Conservation (phyloP, 371 early-diverging fungal species). For the Mortierella sp. region DNA sequence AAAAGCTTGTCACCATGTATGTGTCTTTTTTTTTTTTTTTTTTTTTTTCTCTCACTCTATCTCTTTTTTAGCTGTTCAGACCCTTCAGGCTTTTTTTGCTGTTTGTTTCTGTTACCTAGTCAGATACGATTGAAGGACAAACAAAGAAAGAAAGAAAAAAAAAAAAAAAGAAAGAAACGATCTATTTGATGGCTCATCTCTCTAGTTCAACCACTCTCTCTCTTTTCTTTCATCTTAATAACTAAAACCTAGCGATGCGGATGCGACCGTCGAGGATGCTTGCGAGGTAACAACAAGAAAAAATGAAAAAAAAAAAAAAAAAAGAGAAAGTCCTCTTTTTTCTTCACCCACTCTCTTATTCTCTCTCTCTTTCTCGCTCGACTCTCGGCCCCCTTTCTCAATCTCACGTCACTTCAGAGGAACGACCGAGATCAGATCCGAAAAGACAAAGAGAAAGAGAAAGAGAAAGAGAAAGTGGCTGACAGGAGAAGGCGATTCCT, state of each 20-base stretch:
- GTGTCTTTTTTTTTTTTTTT: background rate
- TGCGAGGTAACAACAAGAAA: background rate
- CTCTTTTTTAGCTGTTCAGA: too few relatives aligned
- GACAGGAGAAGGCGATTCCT: too few relatives aligned
- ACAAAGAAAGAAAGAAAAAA: background rate
- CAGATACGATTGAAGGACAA: background rate
- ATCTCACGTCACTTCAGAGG: too few relatives aligned
- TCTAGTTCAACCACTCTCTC: too few relatives aligned
- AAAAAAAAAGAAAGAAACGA: too few relatives aligned
- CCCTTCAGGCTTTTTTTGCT: too few relatives aligned
- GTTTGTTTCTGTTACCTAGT: background rate
- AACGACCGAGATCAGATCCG: too few relatives aligned
- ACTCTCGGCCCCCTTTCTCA: background rate
- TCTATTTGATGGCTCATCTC: too few relatives aligned
- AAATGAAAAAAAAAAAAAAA: background rate
- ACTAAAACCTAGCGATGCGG: conserved; percentile 5
- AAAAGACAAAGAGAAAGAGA: too few relatives aligned
- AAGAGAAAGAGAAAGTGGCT: too few relatives aligned
- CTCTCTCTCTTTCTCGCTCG: background rate
- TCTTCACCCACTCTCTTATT: background rate
- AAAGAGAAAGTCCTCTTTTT: background rate
- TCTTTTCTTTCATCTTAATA: background rate
- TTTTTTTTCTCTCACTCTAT: background rate
- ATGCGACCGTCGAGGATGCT: conserved; percentile 9
- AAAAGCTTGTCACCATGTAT: conserved; percentile 65